phyloP scores from a whole-genome alignment of 306 rosid species.

The Quercus agrifolia region DNA sequence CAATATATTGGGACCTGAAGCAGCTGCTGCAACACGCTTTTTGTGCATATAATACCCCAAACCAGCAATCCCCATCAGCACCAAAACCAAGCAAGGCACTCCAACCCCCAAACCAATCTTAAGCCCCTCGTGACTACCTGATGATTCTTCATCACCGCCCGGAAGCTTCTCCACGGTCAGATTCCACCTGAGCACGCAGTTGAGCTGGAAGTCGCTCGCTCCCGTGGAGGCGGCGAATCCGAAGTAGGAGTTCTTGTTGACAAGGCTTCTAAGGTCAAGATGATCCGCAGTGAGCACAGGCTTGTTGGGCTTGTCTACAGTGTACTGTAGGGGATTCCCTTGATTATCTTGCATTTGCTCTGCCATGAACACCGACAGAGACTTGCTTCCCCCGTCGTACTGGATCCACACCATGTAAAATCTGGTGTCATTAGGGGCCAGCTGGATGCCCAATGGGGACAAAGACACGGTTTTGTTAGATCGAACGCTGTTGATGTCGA shows the following conservation, averaged over 20 bases:
- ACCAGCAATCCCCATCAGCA: slow-evolving; percentile 16
- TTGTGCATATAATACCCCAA: slow-evolving; percentile 11
- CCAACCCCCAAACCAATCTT: slow-evolving; percentile 50
- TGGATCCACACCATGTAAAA: slow-evolving; percentile 53
- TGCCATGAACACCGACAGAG: slow-evolving; percentile 39
- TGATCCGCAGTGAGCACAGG: slow-evolving; percentile 31
- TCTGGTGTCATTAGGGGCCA: slow-evolving; percentile 31
- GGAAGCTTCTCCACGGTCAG: slow-evolving; percentile 46
- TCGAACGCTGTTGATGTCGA: slow-evolving; percentile 48
- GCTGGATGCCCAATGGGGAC: slow-evolving; percentile 28
- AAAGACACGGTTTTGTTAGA: slow-evolving; percentile 37
- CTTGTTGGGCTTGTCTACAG: slow-evolving; percentile 28
- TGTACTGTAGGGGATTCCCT: background rate
- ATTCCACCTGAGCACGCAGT: slow-evolving; percentile 69
- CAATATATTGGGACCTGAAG: slow-evolving; percentile 32
- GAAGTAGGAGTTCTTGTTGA: slow-evolving; percentile 40
- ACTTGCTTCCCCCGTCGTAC: slow-evolving; percentile 39
- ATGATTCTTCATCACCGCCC: background rate
- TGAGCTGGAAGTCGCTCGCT: slow-evolving; percentile 22
- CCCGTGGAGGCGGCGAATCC: slow-evolving; percentile 83
- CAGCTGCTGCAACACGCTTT: slow-evolving; percentile 12
- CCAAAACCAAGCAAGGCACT: slow-evolving; percentile 14
- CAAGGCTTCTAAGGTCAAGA: slow-evolving; percentile 28
- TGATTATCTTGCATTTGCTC: slow-evolving; percentile 6
- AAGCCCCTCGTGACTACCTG: background rate